Conservation (phyloP, 257 asterid genomes). For the Avicennia marina region DNA sequence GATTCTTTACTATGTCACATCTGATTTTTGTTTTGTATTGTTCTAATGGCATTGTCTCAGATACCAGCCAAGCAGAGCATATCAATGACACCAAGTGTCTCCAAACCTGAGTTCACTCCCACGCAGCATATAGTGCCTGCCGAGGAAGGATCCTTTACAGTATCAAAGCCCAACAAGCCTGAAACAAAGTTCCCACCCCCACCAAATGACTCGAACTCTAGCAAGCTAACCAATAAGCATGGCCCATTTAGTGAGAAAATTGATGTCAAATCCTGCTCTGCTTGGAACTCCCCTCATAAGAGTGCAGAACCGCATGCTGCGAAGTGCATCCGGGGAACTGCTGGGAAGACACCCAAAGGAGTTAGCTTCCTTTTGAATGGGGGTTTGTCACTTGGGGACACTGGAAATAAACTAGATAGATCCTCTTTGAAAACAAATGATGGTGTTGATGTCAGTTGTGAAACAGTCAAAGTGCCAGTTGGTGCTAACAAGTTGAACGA, state of each 20-base stretch:
- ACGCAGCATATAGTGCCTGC: constrained; percentile 25
- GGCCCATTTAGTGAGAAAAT: constrained; percentile 22
- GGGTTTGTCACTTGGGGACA: constrained; percentile 25
- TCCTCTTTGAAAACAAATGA: constrained; percentile 26
- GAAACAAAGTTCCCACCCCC: constrained; percentile 33
- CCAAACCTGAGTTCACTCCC: constrained; percentile 39
- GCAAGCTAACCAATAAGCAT: constrained; percentile 26
- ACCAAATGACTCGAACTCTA: constrained; percentile 25
- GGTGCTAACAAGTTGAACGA: constrained; percentile 27
- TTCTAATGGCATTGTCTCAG: constrained; percentile 34
- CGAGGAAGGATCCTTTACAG: constrained; percentile 25
- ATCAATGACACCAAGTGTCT: constrained; percentile 30
- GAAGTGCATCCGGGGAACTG: constrained; percentile 26
- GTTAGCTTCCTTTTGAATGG: constrained; percentile 39
- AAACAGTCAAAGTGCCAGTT: constrained; percentile 16
- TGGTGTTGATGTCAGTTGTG: constrained; percentile 18
- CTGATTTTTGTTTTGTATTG: constrained; percentile 8
- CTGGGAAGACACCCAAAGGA: constrained; percentile 57
- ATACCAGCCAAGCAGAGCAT: constrained; percentile 28
- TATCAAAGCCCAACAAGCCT: constrained; percentile 30
- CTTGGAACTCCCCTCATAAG: constrained; percentile 28
- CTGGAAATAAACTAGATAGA: constrained; percentile 32
- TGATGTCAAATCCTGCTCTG: constrained; percentile 26
- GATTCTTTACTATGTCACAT: too few relatives aligned
- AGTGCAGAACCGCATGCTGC: constrained; percentile 24